These are phyloP conservation scores for Candida sakaeoensis DNA, from an alignment of 805 yeast genomes.

Conservation along the genomic window DNA sequence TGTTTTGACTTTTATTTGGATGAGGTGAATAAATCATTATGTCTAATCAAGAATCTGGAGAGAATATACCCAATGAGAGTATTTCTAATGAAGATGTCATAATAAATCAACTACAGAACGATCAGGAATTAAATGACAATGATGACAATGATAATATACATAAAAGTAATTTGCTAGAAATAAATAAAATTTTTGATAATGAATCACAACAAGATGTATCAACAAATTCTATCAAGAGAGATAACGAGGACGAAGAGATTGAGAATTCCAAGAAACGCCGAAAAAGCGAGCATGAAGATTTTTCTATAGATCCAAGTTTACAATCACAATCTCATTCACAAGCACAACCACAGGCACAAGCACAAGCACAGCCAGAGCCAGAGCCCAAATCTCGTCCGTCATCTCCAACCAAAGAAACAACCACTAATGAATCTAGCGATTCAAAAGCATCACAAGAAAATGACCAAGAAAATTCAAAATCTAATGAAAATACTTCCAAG, in stretches of 20 bases:
- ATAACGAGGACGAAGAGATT: background rate
- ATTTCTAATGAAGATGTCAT: constrained; percentile 6
- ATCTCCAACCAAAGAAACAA: background rate
- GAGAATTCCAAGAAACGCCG: constrained; percentile 1
- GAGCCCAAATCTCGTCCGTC: background rate
- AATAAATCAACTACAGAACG: constrained; percentile 4
- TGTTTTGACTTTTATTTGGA: constrained; percentile 6
- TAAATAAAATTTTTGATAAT: constrained; percentile 5
- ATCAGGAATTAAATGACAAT: constrained; percentile 2
- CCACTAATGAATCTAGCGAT: too few species aligned
- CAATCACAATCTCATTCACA: constrained; percentile 6
- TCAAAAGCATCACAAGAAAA: too few species aligned
- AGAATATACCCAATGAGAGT: background rate
- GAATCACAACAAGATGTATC: background rate
- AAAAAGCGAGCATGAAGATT: constrained; percentile 3
- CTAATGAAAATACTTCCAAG: background rate
- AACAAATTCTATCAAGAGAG: constrained; percentile 4
- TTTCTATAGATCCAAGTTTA: constrained; percentile 6
- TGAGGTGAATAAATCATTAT: constrained; percentile 2
- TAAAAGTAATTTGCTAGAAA: constrained; percentile 5
- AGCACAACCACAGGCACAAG: background rate
- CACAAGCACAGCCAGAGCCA: background rate
- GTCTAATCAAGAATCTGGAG: constrained; percentile 1
- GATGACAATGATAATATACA: constrained; percentile 5
- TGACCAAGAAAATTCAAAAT: background rate